These are phyloP conservation scores for Narthecium ossifragum DNA, from an alignment of 106 monocot species.

Conservation along the genomic window DNA sequence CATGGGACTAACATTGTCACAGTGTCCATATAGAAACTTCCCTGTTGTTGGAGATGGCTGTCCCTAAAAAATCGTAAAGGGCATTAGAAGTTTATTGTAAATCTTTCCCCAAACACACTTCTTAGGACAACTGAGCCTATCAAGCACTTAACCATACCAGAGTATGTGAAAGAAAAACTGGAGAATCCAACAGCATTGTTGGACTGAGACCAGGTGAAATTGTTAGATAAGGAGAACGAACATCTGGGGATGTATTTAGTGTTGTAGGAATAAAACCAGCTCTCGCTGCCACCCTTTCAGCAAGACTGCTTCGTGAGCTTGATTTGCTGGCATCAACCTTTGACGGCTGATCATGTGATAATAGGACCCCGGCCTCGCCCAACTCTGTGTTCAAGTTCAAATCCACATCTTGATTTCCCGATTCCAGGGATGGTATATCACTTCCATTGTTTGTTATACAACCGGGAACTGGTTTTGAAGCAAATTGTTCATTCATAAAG, in stretches of 20 bases:
- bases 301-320: constrained; percentile 39
- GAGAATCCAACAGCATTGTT: constrained; percentile 66
- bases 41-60: constrained; percentile 63
- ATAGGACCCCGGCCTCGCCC: constrained; percentile 15
- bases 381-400: constrained; percentile 4
- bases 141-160: constrained; percentile 31
- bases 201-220: constrained; percentile 78
- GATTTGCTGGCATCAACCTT: constrained; percentile 26
- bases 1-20: constrained; percentile 10
- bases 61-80: constrained; percentile 17
- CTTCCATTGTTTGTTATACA: constrained; percentile 10
- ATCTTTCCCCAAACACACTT: no score
- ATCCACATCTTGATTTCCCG: no score
- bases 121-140: not conserved
- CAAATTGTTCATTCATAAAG: constrained; percentile 27
- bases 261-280: constrained; percentile 59
- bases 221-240: constrained; percentile 46
- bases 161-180: constrained; percentile 74
- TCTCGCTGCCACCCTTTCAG: constrained; percentile 54
- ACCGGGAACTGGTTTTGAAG: constrained; percentile 8
- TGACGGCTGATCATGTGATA: constrained; percentile 6
- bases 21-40: constrained; percentile 28
- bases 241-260: constrained; percentile 51
- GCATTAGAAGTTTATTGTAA: no score
- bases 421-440: not conserved